Evolutionary conservation across 2,329 filamentous ascomycete genomes (phyloP).

Genomic region (Sclerotinia subarctica): DNA sequence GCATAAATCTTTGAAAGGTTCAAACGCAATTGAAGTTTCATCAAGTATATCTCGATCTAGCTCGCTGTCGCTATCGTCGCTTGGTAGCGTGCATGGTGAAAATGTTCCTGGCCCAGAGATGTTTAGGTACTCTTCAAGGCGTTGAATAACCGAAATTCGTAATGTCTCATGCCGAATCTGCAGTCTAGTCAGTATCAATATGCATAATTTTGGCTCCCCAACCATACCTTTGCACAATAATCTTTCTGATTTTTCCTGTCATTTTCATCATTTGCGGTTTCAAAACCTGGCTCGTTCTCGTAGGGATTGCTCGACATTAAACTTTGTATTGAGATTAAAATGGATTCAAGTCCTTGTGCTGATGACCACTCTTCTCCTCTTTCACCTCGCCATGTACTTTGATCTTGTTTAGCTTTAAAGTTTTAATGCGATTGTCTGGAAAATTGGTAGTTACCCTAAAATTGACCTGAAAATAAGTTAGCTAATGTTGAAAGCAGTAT

Average conservation of each 20-base stretch:
- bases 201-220: background rate
- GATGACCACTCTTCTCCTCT: constrained; percentile 94
- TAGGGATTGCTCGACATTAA: constrained; percentile 92
- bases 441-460: constrained; percentile 59
- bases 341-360: constrained; percentile 90
- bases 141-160: constrained; percentile 79
- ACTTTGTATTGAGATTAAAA: constrained; percentile 92
- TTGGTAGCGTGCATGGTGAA: constrained; percentile 32
- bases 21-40: constrained; percentile 59
- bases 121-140: constrained; percentile 74
- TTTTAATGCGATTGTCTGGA: background rate
- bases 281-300: constrained; percentile 93
- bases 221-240: constrained; percentile 72
- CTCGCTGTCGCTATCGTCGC: constrained; percentile 45
- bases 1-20: constrained; percentile 85
- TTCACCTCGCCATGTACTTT: constrained; percentile 90
- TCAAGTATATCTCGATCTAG: constrained; percentile 36
- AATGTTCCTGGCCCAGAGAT: constrained; percentile 53
- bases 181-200: constrained; percentile 11
- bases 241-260: constrained; percentile 72
- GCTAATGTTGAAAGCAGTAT: constrained; percentile 11
- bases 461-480: constrained; percentile 64
- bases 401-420: constrained; percentile 21
- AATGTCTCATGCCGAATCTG: constrained; percentile 90
- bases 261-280: constrained; percentile 62